Conservation (phyloP, 31 red algal species). For the Pterothamnion heteromorphum region DNA sequence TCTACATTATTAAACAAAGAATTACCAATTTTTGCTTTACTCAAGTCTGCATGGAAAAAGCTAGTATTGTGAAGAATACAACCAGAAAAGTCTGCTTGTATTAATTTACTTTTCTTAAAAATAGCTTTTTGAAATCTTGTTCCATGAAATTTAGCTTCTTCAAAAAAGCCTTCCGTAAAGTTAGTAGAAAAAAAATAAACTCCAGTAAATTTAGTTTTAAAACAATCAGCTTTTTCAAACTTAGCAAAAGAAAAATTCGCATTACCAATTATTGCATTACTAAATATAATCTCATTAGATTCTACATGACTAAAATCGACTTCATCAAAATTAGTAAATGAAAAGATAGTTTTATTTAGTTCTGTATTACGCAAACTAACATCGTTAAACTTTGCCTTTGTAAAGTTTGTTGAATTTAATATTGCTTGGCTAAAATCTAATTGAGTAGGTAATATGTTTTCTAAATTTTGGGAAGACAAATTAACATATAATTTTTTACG, state of each 20-base stretch:
- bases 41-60: not conserved
- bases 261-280: not conserved
- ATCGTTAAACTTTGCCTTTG: not conserved
- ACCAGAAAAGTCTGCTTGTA: not conserved
- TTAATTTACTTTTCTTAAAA: too few species aligned
- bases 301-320: not conserved
- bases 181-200: not conserved
- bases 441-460: too few species aligned
- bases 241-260: not conserved
- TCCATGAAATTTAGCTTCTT: too few species aligned
- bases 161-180: too few species aligned
- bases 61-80: not conserved
- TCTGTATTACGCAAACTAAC: too few species aligned
- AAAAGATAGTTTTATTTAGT: too few species aligned
- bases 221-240: not conserved
- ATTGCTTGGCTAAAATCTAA: too few species aligned
- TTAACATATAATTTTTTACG: not conserved
- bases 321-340: not conserved
- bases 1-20: not conserved
- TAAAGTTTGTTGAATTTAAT: not conserved
- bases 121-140: too few species aligned
- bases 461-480: not conserved
- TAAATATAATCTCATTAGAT: not conserved
- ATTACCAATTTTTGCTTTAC: not conserved
- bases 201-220: not conserved